Percentiles rank a stretch among this genome's conserved stretches.
phyloP scores from a whole-genome alignment of 495 filamentous ascomycete genomes.

The Cercophora scortea region DNA sequence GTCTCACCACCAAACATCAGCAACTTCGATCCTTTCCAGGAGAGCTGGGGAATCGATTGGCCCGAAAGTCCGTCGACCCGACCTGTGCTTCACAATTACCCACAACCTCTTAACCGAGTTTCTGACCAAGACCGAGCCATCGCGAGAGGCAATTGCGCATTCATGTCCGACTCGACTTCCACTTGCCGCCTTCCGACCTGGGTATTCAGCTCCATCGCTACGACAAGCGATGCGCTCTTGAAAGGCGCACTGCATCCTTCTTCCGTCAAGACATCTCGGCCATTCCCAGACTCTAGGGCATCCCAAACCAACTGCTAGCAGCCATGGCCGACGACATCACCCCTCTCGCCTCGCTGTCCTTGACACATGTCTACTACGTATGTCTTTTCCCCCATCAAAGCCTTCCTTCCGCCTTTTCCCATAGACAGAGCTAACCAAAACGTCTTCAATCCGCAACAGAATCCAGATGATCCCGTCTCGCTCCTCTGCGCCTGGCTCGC shows the following conservation, averaged over 20 bases:
- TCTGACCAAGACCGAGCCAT: too few relatives aligned
- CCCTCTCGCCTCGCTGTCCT: conserved; percentile 77
- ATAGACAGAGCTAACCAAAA: too few relatives aligned
- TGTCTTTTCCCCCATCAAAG: conserved; percentile 10
- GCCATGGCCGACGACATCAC: conserved; percentile 52
- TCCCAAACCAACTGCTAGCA: neutral
- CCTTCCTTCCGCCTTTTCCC: too few relatives aligned
- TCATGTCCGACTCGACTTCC: neutral
- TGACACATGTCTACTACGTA: conserved; percentile 97
- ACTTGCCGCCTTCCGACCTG: neutral
- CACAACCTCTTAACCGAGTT: too few relatives aligned
- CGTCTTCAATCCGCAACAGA: conserved; percentile 38
- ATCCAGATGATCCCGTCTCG: conserved; percentile 78
- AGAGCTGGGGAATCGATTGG: too few relatives aligned
- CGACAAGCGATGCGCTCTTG: neutral
- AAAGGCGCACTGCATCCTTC: neutral
- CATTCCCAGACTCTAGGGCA: neutral
- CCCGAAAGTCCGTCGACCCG: too few relatives aligned
- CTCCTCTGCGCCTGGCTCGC: conserved; percentile 88
- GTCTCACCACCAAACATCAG: too few relatives aligned
- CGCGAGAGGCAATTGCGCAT: neutral
- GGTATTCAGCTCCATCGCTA: too few relatives aligned
- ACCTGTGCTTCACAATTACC: too few relatives aligned
- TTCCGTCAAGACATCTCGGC: too few relatives aligned
- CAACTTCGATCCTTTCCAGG: too few relatives aligned